A percentile compares a stretch with the other conserved stretches of the same genome.
Conservation (phyloP, 176 grass and related monocot genomes). For the Oryza officinalis region DNA sequence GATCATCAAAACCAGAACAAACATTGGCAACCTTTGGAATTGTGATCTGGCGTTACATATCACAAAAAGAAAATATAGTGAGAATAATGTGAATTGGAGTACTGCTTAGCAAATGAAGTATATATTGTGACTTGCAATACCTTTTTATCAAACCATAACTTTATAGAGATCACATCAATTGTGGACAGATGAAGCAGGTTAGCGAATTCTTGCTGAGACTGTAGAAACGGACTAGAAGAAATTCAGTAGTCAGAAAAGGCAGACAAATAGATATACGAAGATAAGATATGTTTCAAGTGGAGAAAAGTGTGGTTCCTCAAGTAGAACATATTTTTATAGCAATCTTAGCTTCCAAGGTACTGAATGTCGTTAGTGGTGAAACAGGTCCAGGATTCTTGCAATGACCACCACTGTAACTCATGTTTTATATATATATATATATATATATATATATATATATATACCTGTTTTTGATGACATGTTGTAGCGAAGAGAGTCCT, state of each 20-base stretch:
- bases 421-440: too few relatives aligned
- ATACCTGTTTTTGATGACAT: slow-evolving; percentile 69
- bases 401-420: neutral
- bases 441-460: too few relatives aligned
- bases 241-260: slow-evolving; percentile 34
- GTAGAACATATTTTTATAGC: neutral
- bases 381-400: neutral
- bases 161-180: slow-evolving; percentile 63
- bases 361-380: neutral
- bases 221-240: slow-evolving; percentile 58
- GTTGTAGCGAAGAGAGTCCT: slow-evolving; percentile 68
- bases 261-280: neutral
- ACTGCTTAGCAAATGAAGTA: neutral
- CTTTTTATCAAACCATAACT: slow-evolving; percentile 92
- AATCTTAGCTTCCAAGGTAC: slow-evolving; percentile 2
- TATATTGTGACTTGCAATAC: slow-evolving; percentile 29
- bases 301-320: neutral
- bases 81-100: slow-evolving; percentile 1
- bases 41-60: slow-evolving; percentile 53
- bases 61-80: neutral
- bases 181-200: slow-evolving; percentile 69
- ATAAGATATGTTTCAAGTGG: neutral
- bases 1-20: slow-evolving; percentile 72
- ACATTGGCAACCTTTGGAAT: slow-evolving; percentile 75
- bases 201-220: slow-evolving; percentile 62